Evolutionary conservation across 2,329 filamentous ascomycete species (phyloP).

Genomic region (Hypomyces rosellus): DNA sequence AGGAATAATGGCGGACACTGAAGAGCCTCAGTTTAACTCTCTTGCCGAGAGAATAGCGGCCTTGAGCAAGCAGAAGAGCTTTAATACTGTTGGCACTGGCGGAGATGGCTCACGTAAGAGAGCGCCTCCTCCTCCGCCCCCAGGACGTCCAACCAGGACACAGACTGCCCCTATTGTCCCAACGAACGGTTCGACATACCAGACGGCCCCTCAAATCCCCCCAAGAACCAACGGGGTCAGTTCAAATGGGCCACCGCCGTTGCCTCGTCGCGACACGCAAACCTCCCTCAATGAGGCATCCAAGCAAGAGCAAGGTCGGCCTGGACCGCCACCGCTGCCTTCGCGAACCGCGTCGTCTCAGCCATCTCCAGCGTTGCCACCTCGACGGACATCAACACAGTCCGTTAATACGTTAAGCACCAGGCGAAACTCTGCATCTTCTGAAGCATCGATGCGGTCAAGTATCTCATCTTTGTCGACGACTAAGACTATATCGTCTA

Average conservation of each 20-base stretch:
- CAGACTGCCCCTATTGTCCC: conserved; percentile 29
- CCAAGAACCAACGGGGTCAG: conserved; percentile 26
- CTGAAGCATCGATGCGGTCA: conserved; percentile 50
- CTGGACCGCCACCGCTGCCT: conserved; percentile 29
- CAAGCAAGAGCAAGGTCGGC: conserved; percentile 13
- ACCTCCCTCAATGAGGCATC: conserved; percentile 9
- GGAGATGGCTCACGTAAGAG: conserved; percentile 38
- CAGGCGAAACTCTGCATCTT: conserved; percentile 52
- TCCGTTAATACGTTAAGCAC: conserved; percentile 27
- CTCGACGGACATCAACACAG: conserved; percentile 43
- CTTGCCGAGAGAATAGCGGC: conserved; percentile 59
- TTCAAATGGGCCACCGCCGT: conserved; percentile 25
- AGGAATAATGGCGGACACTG: conserved; percentile 49
- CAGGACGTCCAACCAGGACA: conserved; percentile 33
- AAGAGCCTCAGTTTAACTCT: conserved; percentile 55
- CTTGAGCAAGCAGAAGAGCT: conserved; percentile 56
- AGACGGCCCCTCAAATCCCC: conserved; percentile 33
- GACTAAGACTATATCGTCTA: conserved; percentile 38
- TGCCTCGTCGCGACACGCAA: conserved; percentile 28
- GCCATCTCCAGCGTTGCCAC: conserved; percentile 43
- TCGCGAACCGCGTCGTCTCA: conserved; percentile 22
- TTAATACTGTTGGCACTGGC: conserved; percentile 29
- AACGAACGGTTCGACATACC: conserved; percentile 18
- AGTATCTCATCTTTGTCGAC: conserved; percentile 47
- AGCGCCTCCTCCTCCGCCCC: conserved; percentile 33